Conservation (phyloP, 805 yeast species). For the Cyberlindnera americana region DNA sequence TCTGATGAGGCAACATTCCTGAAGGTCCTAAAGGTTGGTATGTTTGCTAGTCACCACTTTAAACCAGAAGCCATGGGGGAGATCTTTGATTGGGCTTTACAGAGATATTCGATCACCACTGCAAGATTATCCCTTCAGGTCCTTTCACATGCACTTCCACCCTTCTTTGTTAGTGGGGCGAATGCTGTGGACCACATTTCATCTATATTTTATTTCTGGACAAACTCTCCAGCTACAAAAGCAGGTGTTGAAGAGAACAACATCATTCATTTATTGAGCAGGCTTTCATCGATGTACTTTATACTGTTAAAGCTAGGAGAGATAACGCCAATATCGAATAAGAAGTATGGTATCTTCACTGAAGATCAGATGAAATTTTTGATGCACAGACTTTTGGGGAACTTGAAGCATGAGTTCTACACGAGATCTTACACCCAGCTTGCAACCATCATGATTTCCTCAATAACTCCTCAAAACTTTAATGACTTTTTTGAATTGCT, state of each 20-base stretch:
- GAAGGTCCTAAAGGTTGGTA: slow-evolving; percentile 48
- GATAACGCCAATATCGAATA: slow-evolving; percentile 35
- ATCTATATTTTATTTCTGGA: slow-evolving; percentile 71
- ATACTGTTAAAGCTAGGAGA: slow-evolving; percentile 30
- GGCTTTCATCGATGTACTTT: slow-evolving; percentile 50
- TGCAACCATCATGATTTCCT: slow-evolving; percentile 55
- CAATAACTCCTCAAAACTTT: slow-evolving; percentile 50
- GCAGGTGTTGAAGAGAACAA: slow-evolving; percentile 52
- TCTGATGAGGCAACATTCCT: slow-evolving; percentile 47
- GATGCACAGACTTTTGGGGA: slow-evolving; percentile 50
- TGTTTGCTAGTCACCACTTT: slow-evolving; percentile 53
- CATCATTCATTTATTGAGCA: slow-evolving; percentile 61
- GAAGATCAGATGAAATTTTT: slow-evolving; percentile 57
- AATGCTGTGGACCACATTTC: slow-evolving; percentile 59
- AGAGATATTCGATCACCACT: slow-evolving; percentile 51
- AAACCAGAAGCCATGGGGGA: slow-evolving; percentile 41
- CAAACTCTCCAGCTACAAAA: slow-evolving; percentile 43
- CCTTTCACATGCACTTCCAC: slow-evolving; percentile 53
- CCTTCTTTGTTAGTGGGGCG: slow-evolving; percentile 28
- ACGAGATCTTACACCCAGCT: slow-evolving; percentile 35
- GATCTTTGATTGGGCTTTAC: slow-evolving; percentile 48
- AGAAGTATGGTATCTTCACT: slow-evolving; percentile 59
- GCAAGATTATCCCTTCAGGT: slow-evolving; percentile 49
- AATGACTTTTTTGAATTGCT: slow-evolving; percentile 48
- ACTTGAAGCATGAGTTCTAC: slow-evolving; percentile 35